Evolutionary conservation across 75 land plant genomes (phyloP), one percentile per base, ranked within the genome.

Genomic region (Gnetum montanum): DNA sequence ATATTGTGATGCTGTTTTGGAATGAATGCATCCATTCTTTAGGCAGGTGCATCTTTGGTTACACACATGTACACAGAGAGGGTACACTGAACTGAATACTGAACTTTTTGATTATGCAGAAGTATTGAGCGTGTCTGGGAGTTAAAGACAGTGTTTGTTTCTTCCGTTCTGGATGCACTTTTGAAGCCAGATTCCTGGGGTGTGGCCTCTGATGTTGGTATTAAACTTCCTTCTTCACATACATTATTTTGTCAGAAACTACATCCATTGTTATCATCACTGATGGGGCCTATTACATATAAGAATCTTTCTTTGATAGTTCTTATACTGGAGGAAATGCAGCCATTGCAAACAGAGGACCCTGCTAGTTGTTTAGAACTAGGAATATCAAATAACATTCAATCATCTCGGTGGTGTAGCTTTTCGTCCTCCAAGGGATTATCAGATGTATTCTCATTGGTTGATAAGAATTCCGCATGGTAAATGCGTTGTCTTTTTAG

Each of bases 161-260:
- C 40, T 52, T 29, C 44, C 31, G 35, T 63, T 10, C 35, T 35
- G 19, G 66, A 63, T 30, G 68, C 33, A 48, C 58, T 62, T 31
- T 33, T n/a, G 30, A 25, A 51, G 51, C 66, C 58, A 18, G 36
- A n/a, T 37, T 49, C 65, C 6, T 61, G 54, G 50, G 49, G 35
- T 13, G 23, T 66, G 7, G 18, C 22, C 34, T 11, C 40, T 6
- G 61, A 66, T 26, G 38, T 22, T 37, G 44, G 49, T 34, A 19
- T 64, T 40, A 35, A 55, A 41, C 40, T 62, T 62, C 65, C 65
- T 26, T 36, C 57, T 36, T 36, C 55, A 38, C 16, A 27, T 52
- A 44, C 58, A 6, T 62, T 62, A 31, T 52, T 52, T 34, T 24
- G 33, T 26, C 24, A 16, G 3, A 23, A 40, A 33, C 13, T 7